Evolutionary conservation across 2,329 filamentous ascomycete genomes (phyloP), one percentile per base, ranked within the genome.

Genomic region (Cyphellophora europaea): DNA sequence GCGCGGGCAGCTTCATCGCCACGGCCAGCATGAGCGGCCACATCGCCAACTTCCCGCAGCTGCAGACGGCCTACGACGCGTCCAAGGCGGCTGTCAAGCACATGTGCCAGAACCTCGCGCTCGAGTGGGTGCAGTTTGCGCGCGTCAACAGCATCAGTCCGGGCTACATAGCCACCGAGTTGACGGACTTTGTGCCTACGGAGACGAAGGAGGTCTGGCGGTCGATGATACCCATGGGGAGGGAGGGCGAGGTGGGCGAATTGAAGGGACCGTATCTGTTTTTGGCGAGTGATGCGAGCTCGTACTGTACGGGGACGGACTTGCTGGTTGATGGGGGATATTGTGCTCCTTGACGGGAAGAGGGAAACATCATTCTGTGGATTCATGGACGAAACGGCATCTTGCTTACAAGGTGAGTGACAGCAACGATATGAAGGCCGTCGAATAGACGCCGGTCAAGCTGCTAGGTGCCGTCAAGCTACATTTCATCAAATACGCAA

Each of bases 251-350:
- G 45, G 65, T 74, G 3, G 72, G 75, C 41, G 85, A 93, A 65
- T 67, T 93, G 49, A 88, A 89, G 65, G 86, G 83, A 13, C 80
- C 80, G 12, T 93, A 82, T 56, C 61, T 93, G 31, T 91, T 87
- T 59, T 66, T 93, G 37, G 81, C 82, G 12, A 84, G 79, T 11
- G 84, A 93, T 58, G 84, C 84, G 3, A 74, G 79, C n/a, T 82
- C 77, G 35, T 93, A 86, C 61, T 86, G 80, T 12, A 93, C 84
- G 6, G 85, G 77, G 0, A 67, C 72, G 6, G 79, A 87, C 55
- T 66, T 91, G 40, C 62, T 83, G 43, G 72, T 88, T 31, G 84
- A 91, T 55, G 83, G 83, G 40, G 82, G 82, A 36, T 86, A 86
- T 58, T 69, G 64, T 51, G 56, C 67, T 32, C 66, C 67, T 32